These are phyloP conservation scores for Rhizophora apiculata DNA, from an alignment of 345 rosid genomes.

Conservation along the genomic window DNA sequence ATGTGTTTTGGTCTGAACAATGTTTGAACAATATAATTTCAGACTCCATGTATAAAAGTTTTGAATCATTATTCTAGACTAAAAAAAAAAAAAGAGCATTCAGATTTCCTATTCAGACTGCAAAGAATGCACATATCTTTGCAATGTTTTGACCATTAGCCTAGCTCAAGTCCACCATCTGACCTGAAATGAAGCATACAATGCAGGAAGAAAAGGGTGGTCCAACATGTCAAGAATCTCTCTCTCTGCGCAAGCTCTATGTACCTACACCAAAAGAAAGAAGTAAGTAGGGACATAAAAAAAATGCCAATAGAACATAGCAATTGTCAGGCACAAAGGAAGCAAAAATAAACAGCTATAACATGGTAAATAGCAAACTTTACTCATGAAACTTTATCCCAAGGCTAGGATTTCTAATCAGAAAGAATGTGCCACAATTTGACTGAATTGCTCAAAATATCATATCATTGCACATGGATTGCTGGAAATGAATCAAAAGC, in stretches of 20 bases:
- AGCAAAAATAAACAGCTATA: background rate
- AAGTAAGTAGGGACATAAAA: background rate
- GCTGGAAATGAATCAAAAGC: no score
- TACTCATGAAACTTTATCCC: no score
- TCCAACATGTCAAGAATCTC: conserved; percentile 92
- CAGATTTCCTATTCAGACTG: background rate
- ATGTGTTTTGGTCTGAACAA: conserved; percentile 86
- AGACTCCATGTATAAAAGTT: background rate
- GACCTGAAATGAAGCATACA: conserved; percentile 98
- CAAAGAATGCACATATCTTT: conserved; percentile 1
- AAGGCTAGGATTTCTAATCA: no score
- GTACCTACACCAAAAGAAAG: conserved; percentile 51
- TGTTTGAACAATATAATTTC: conserved; percentile 16
- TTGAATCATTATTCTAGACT: background rate
- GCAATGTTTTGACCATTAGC: background rate
- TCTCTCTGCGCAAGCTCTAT: conserved; percentile 96
- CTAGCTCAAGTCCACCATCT: background rate
- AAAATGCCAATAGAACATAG: background rate
- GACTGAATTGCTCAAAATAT: no score
- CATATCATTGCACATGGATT: no score
- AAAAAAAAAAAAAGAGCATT: background rate
- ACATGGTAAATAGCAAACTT: background rate
- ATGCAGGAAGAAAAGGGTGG: conserved; percentile 97
- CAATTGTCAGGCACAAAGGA: background rate
- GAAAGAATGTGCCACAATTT: no score